Base-by-base conservation (phyloP, 306 rosid species). In the Corylus heterophylla region DNA sequence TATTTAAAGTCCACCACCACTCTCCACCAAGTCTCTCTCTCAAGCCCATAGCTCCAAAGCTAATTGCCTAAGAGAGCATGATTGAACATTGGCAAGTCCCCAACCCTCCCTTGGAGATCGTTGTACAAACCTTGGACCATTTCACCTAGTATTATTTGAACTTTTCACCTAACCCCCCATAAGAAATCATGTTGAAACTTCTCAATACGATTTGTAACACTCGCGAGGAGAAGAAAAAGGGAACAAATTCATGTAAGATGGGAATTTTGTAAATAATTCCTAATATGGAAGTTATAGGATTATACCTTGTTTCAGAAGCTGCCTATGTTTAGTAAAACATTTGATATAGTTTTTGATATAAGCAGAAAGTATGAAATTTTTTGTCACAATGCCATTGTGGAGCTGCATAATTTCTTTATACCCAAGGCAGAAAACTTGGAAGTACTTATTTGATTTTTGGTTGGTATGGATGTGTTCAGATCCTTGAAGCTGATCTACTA, bases 401-500 rank as follows among this genome's bases (percentile, higher is more conserved):
- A 49, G 70, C 67, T 58, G 44, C 69, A 71, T 79, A 54, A 55
- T 63, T 79, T 66, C 35, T 67, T 76, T 16, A 8, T 71, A n/a
- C 79, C 50, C 67, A 4, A 67, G 76, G 45, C 17, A 48, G 42
- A 75, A 77, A 73, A 45, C 20, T 48, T 31, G 49, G 54, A 49
- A 47, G 27, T 5, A 22, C 50, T 25, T n/a, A 25, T 54, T 66
- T 68, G 48, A 42, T 51, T 27, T 76, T 55, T 75, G 78, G 70
- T 81, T 73, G 71, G 48, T 44, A 59, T 85, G 80, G 71, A 50
- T 74, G 72, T 79, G 27, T 67, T 81, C 78, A 96, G 98, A 86
- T 96, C 76, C 96, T 89, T 74, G 96, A 96, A 83, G 90, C 96
- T 76, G 99, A 93, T 89, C 87, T 93, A 42, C 85, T 88, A 22